These are phyloP conservation scores for Metroxylon sagu DNA, from an alignment of 176 grass and related monocot genomes.

Conservation along the genomic window DNA sequence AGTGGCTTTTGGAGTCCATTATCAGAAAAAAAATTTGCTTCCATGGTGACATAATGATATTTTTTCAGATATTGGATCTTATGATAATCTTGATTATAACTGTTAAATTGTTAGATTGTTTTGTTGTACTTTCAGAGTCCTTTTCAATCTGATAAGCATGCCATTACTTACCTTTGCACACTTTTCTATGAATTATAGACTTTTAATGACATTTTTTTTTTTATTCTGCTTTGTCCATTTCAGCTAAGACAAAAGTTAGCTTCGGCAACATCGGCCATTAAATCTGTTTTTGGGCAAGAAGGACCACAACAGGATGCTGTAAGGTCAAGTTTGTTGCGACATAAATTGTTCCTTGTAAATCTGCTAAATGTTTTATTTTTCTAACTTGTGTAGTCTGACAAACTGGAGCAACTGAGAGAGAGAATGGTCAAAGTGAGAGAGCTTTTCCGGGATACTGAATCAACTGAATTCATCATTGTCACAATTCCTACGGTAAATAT, in stretches of 20 bases:
- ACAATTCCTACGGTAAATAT: constrained; percentile 83
- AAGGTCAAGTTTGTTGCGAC: constrained; percentile 26
- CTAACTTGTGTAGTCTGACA: constrained; percentile 45
- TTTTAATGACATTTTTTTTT: not conserved
- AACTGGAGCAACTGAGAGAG: constrained; percentile 83
- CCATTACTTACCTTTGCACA: no score
- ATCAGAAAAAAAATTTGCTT: no score
- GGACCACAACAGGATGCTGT: constrained; percentile 64
- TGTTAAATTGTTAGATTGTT: no score
- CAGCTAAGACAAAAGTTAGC: constrained; percentile 82
- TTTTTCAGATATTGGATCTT: no score
- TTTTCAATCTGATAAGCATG: no score
- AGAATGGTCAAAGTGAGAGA: constrained; percentile 89
- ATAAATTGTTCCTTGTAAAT: constrained; percentile 2
- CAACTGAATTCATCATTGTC: constrained; percentile 93
- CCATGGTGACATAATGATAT: no score
- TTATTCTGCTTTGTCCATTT: not conserved
- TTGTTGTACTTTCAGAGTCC: no score
- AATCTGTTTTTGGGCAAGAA: constrained; percentile 97
- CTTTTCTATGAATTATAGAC: no score
- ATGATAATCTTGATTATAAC: no score
- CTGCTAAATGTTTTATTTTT: constrained; percentile 3
- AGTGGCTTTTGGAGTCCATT: no score
- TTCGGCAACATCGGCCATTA: constrained; percentile 96
- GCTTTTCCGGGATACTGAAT: constrained; percentile 76